Percentiles rank a stretch among this genome's conserved stretches.
Conservation (phyloP, 2,329 filamentous ascomycete genomes). For the Fusarium sp. region DNA sequence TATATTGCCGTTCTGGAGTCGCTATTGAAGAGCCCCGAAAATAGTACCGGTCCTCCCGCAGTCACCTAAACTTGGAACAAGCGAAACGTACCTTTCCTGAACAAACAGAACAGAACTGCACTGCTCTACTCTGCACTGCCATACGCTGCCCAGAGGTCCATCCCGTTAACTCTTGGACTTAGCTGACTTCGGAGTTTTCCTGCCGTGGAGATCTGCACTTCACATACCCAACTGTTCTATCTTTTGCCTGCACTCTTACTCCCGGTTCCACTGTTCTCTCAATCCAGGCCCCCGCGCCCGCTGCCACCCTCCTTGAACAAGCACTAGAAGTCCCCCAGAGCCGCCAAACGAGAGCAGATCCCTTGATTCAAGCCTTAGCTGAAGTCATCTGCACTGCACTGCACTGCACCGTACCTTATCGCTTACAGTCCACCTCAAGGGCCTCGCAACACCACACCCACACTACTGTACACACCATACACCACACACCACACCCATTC, state of each 20-base stretch:
- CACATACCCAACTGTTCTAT: constrained; percentile 1
- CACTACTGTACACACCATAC: neutral
- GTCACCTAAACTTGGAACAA: constrained; percentile 28
- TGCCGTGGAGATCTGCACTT: constrained; percentile 26
- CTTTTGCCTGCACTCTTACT: constrained; percentile 11
- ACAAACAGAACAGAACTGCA: neutral
- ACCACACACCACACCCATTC: constrained; percentile 16
- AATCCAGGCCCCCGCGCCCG: constrained; percentile 18
- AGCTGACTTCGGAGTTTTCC: constrained; percentile 20
- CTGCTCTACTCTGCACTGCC: neutral
- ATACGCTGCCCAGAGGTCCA: constrained; percentile 6
- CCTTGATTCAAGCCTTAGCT: constrained; percentile 34
- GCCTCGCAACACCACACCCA: constrained; percentile 6
- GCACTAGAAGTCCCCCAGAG: constrained; percentile 20
- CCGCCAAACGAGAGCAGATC: constrained; percentile 29
- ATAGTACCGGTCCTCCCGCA: constrained; percentile 35
- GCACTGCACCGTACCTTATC: constrained; percentile 10
- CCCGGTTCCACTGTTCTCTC: constrained; percentile 34
- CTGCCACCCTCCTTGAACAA: constrained; percentile 29
- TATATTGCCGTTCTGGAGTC: constrained; percentile 40
- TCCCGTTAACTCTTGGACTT: neutral
- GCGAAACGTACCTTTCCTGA: constrained; percentile 4
- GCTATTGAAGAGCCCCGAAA: constrained; percentile 42
- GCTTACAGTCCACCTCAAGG: neutral
- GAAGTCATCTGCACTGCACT: constrained; percentile 15